phyloP scores from a whole-genome alignment of 768 basidiomycete species.

The Suillus sp. region DNA sequence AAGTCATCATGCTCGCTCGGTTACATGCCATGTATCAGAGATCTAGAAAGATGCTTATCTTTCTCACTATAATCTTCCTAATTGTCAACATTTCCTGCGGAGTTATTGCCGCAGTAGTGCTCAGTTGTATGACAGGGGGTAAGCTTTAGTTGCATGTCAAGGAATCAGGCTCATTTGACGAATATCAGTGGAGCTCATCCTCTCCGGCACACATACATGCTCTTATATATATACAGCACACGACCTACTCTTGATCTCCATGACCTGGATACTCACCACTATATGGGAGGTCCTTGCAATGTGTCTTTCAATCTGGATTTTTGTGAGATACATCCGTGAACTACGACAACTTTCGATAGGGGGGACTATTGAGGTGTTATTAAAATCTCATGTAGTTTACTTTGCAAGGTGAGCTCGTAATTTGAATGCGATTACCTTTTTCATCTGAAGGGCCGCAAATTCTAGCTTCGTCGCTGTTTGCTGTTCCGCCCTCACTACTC shows the following conservation, averaged over 20 bases:
- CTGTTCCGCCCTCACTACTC: not conserved
- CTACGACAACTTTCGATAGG: not conserved
- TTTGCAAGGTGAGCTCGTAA: not conserved
- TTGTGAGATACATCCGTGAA: conserved; percentile 1
- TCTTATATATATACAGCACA: not conserved
- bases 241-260: not conserved
- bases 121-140: not conserved
- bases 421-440: not conserved
- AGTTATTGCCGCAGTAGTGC: not conserved
- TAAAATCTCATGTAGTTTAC: not conserved
- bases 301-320: not conserved
- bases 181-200: not conserved
- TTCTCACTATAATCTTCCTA: conserved; percentile 1
- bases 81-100: not conserved
- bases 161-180: not conserved
- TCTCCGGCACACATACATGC: conserved; percentile 1
- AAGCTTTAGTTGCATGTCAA: not conserved
- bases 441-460: not conserved
- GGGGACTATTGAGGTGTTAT: not conserved
- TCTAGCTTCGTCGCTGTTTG: not conserved
- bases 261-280: not conserved
- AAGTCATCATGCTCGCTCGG: not conserved
- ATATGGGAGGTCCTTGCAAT: not conserved
- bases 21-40: not conserved
- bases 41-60: not conserved